Conservation (phyloP, 2,329 filamentous ascomycete species). For the Nigrospora osmanthi region DNA sequence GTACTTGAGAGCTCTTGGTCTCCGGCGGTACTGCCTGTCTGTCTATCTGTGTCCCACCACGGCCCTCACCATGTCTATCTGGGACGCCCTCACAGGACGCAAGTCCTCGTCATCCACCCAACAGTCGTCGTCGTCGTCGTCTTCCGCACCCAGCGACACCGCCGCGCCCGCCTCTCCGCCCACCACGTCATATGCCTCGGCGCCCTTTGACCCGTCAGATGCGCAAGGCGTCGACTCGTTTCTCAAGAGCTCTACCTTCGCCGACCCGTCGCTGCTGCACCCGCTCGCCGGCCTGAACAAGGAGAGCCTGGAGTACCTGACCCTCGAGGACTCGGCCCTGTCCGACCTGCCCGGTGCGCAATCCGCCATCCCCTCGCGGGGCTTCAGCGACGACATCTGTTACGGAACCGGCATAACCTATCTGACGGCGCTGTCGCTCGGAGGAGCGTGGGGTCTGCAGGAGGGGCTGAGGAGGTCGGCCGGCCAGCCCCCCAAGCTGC, state of each 20-base stretch:
- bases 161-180: constrained; percentile 37
- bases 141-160: constrained; percentile 30
- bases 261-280: constrained; percentile 84
- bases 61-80: constrained; percentile 42
- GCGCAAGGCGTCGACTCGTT: constrained; percentile 82
- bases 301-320: constrained; percentile 89
- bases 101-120: constrained; percentile 37
- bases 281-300: constrained; percentile 89
- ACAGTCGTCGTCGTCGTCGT: constrained; percentile 21
- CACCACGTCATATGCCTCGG: constrained; percentile 42
- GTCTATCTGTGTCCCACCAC: too few species aligned
- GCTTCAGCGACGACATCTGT: constrained; percentile 96
- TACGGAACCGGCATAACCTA: constrained; percentile 97
- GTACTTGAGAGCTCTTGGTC: too few species aligned
- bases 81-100: constrained; percentile 54
- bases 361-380: constrained; percentile 85
- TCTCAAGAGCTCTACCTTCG: constrained; percentile 65
- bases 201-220: constrained; percentile 62
- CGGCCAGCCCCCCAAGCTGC: constrained; percentile 75
- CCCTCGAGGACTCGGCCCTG: constrained; percentile 84
- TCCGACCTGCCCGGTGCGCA: constrained; percentile 79
- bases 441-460: constrained; percentile 85
- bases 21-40: too few species aligned
- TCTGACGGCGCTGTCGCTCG: constrained; percentile 73
- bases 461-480: constrained; percentile 81